phyloP scores from a whole-genome alignment of 2,329 filamentous ascomycete genomes.

The Penicillium sp. region DNA sequence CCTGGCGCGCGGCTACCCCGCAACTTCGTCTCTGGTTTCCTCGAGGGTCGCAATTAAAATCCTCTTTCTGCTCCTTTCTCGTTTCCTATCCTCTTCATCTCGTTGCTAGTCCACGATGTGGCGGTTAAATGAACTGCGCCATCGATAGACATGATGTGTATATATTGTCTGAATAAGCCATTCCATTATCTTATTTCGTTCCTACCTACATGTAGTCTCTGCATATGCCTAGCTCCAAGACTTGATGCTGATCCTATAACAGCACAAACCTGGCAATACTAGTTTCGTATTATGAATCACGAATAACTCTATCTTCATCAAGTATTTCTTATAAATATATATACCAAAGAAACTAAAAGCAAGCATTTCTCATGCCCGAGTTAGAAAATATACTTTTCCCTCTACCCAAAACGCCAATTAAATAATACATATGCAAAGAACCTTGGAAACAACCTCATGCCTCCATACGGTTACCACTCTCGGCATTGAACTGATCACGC shows the following conservation, averaged over 20 bases:
- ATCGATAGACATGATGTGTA: constrained; percentile 36
- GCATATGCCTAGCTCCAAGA: background rate
- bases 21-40: constrained; percentile 90
- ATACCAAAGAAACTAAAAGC: background rate
- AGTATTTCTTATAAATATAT: background rate
- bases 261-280: background rate
- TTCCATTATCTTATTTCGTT: constrained; percentile 13
- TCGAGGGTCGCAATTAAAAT: constrained; percentile 68
- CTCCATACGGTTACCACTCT: constrained; percentile 35
- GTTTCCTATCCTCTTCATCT: constrained; percentile 14
- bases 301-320: background rate
- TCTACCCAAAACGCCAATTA: constrained; percentile 25
- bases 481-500: constrained; percentile 58
- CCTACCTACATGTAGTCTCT: background rate
- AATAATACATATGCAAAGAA: constrained; percentile 11
- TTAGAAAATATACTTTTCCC: constrained; percentile 9
- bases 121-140: constrained; percentile 13
- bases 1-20: constrained; percentile 72
- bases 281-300: background rate
- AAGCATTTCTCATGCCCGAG: background rate
- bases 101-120: constrained; percentile 22
- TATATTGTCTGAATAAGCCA: constrained; percentile 36
- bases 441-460: constrained; percentile 15
- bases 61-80: constrained; percentile 15
- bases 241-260: background rate